These are phyloP conservation scores for Fusarium sp. DNA, from an alignment of 2,329 filamentous ascomycete species.

Conservation along the genomic window DNA sequence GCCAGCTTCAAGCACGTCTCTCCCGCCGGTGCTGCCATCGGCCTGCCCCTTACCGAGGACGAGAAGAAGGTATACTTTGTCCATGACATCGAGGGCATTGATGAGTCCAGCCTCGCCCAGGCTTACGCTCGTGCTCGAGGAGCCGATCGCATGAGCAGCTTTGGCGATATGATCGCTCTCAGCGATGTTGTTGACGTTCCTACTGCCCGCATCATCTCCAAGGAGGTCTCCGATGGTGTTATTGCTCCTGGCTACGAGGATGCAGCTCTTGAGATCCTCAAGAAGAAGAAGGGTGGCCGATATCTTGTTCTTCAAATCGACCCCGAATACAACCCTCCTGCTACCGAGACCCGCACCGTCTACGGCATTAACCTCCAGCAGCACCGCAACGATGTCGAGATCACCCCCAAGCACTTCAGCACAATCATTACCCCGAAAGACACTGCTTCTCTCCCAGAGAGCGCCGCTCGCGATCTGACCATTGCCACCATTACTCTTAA, in stretches of 20 bases:
- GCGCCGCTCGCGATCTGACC: conserved; percentile 87
- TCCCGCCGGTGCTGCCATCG: conserved; percentile 93
- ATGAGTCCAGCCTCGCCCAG: conserved; percentile 86
- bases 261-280: conserved; percentile 88
- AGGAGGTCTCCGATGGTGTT: conserved; percentile 97
- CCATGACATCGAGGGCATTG: conserved; percentile 90
- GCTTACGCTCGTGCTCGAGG: conserved; percentile 96
- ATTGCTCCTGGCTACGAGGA: conserved; percentile 89
- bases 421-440: conserved; percentile 89
- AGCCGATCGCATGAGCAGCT: conserved; percentile 98
- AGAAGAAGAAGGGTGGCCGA: conserved; percentile 98
- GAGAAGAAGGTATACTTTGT: conserved; percentile 99
- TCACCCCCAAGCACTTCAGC: conserved; percentile 86
- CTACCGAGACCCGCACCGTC: conserved; percentile 86
- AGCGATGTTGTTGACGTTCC: conserved; percentile 90
- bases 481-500: conserved; percentile 97
- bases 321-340: conserved; percentile 80
- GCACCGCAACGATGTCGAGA: conserved; percentile 90
- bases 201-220: conserved; percentile 96
- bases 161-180: conserved; percentile 94
- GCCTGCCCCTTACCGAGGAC: conserved; percentile 82
- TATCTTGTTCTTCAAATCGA: conserved; percentile 98
- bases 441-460: conserved; percentile 75
- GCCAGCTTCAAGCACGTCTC: conserved; percentile 99
- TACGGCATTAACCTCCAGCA: conserved; percentile 91